Percentiles rank a stretch among this genome's conserved stretches.
These are phyloP conservation scores for Fusarium avenaceum DNA, from an alignment of 2,329 filamentous ascomycete genomes.

Conservation along the genomic window DNA sequence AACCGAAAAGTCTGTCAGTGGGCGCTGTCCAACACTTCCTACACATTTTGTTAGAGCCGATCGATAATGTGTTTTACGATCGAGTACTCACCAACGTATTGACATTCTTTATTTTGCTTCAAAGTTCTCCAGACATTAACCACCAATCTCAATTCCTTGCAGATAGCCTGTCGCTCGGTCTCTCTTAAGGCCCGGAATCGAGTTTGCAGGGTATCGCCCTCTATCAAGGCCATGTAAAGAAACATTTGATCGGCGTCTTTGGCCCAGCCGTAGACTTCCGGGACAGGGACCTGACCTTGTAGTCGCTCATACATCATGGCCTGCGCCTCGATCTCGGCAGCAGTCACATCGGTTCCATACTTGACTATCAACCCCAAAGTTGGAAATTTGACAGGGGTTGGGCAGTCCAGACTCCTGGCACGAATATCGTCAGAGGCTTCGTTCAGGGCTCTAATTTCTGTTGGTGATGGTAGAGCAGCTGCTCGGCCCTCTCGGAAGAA, in stretches of 20 bases:
- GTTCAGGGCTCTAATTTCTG: constrained; percentile 50
- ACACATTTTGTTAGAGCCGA: not conserved
- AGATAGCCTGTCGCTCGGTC: constrained; percentile 46
- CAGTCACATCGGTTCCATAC: constrained; percentile 52
- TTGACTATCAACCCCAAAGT: constrained; percentile 54
- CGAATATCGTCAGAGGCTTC: constrained; percentile 30
- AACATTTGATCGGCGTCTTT: constrained; percentile 42
- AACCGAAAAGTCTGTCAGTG: constrained; percentile 53
- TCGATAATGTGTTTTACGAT: not conserved
- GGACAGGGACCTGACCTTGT: constrained; percentile 41
- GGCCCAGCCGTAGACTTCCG: constrained; percentile 55
- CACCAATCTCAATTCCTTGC: constrained; percentile 49
- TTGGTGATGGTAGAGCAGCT: constrained; percentile 48
- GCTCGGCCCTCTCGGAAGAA: constrained; percentile 45
- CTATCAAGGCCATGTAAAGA: constrained; percentile 47
- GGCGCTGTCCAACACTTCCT: constrained; percentile 50
- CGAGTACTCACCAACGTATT: constrained; percentile 32
- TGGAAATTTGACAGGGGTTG: constrained; percentile 51
- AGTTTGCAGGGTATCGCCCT: constrained; percentile 42
- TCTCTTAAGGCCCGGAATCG: constrained; percentile 37
- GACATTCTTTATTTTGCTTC: constrained; percentile 26
- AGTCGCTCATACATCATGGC: constrained; percentile 47
- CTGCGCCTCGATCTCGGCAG: constrained; percentile 51
- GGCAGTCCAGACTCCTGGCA: constrained; percentile 44
- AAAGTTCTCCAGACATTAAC: constrained; percentile 40